Evolutionary conservation across 768 basidiomycete genomes (phyloP).

Genomic region (Boletus sensibilis): DNA sequence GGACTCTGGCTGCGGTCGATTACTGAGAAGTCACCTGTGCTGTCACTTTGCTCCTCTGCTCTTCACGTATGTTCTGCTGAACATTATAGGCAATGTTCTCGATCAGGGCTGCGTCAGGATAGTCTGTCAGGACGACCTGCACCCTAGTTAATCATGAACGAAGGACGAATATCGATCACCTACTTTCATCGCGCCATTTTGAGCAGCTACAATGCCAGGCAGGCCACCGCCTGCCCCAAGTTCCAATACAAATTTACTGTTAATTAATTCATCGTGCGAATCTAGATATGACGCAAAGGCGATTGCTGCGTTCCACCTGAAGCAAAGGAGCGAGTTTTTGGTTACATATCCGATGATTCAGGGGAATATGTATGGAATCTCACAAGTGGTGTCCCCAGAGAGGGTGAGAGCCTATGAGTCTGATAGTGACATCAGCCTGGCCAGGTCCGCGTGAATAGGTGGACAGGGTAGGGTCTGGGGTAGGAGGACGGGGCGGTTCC

Average conservation of each 20-base stretch:
- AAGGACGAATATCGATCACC: not conserved
- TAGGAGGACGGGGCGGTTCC: slow-evolving; percentile 68
- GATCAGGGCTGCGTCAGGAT: slow-evolving; percentile 76
- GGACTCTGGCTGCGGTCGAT: slow-evolving; percentile 29
- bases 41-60: slow-evolving; percentile 16
- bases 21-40: slow-evolving; percentile 36
- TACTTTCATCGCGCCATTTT: slow-evolving; percentile 70
- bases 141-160: not conserved
- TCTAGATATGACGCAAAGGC: slow-evolving; percentile 73
- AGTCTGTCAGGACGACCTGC: slow-evolving; percentile 87
- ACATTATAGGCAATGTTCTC: slow-evolving; percentile 77
- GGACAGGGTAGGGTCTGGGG: slow-evolving; percentile 57
- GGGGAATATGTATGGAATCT: slow-evolving; percentile 7
- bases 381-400: slow-evolving; percentile 83
- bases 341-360: not conserved
- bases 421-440: slow-evolving; percentile 47
- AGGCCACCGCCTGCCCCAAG: slow-evolving; percentile 93
- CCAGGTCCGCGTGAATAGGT: slow-evolving; percentile 43
- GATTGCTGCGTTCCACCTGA: slow-evolving; percentile 79
- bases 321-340: not conserved
- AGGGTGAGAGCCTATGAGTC: slow-evolving; percentile 76
- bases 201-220: slow-evolving; percentile 73
- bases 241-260: slow-evolving; percentile 63
- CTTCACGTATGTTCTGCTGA: slow-evolving; percentile 46
- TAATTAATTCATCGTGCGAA: slow-evolving; percentile 45